phyloP scores from a whole-genome alignment of 495 filamentous ascomycete species.

The Penicillium angulare region DNA sequence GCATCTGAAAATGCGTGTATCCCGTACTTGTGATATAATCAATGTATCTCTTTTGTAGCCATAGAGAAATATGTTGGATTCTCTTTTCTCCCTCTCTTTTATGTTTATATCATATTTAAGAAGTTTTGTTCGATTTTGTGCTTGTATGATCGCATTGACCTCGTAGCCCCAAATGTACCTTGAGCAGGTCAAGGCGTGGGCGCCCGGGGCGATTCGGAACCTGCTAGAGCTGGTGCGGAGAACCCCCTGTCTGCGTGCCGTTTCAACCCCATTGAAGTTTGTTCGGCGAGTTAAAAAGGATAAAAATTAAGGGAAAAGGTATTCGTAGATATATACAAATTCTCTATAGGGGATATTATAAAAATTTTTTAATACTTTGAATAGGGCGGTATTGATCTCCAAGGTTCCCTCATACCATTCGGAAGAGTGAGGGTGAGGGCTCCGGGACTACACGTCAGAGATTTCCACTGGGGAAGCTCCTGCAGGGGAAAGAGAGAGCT shows the following conservation, averaged over 20 bases:
- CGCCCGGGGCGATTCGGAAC: conserved; percentile 31
- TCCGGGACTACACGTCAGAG: conserved; percentile 36
- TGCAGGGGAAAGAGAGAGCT: conserved; percentile 3
- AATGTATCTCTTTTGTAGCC: conserved; percentile 51
- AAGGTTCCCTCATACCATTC: conserved; percentile 4
- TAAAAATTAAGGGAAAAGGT: background rate
- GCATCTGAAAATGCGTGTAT: conserved; percentile 46
- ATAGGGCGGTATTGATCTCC: background rate
- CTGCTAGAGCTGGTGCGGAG: conserved; percentile 28
- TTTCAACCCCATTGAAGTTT: background rate
- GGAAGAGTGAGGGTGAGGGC: conserved; percentile 7
- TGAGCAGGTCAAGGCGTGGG: background rate
- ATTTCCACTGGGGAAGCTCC: conserved; percentile 29
- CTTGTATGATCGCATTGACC: background rate
- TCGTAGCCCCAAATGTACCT: background rate
- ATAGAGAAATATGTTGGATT: conserved; percentile 32
- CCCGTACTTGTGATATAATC: conserved; percentile 52
- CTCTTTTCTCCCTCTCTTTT: conserved; percentile 14
- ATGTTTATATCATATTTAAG: background rate
- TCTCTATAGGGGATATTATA: background rate
- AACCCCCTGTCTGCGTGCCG: conserved; percentile 23
- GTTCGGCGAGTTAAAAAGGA: background rate
- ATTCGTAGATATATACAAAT: background rate
- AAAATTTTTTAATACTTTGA: background rate
- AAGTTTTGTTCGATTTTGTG: background rate